These are phyloP conservation scores for Gigaspora rosea DNA, from an alignment of 192 early-diverging fungal species.

Conservation along the genomic window DNA sequence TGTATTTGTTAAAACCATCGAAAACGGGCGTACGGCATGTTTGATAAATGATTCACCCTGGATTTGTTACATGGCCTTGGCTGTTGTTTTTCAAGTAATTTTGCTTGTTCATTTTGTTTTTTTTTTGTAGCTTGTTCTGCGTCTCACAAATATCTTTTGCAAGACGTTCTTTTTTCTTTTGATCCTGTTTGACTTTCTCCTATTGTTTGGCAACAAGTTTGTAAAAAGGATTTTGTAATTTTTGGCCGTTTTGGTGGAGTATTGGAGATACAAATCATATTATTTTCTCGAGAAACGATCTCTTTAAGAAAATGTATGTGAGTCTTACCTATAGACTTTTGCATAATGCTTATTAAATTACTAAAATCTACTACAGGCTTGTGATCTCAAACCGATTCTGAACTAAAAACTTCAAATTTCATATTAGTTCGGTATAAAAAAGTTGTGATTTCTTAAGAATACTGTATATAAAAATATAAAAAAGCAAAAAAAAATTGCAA, in stretches of 20 bases:
- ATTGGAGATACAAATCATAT: neutral
- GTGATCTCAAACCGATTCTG: no score
- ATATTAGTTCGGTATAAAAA: no score
- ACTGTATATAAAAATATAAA: no score
- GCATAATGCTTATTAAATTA: no score
- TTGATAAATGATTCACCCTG: no score
- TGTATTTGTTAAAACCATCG: constrained; percentile 40
- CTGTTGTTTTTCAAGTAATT: neutral
- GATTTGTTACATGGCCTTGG: no score
- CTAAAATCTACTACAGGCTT: no score
- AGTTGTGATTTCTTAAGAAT: no score
- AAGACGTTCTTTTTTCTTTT: constrained; percentile 67
- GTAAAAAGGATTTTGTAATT: constrained; percentile 32
- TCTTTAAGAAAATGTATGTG: no score
- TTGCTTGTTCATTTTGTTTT: constrained; percentile 48
- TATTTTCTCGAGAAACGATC: constrained; percentile 40
- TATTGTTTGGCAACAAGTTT: constrained; percentile 60
- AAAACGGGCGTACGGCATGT: constrained; percentile 34
- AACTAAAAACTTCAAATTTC: no score
- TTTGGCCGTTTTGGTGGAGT: constrained; percentile 3
- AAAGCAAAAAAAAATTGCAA: no score
- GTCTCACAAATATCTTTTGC: constrained; percentile 62
- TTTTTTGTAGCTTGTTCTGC: constrained; percentile 47
- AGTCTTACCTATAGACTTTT: no score
- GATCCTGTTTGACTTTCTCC: constrained; percentile 66